Evolutionary conservation across 768 basidiomycete genomes (phyloP), one percentile per base, ranked within the genome.

Genomic region (Termitomyces sp.): DNA sequence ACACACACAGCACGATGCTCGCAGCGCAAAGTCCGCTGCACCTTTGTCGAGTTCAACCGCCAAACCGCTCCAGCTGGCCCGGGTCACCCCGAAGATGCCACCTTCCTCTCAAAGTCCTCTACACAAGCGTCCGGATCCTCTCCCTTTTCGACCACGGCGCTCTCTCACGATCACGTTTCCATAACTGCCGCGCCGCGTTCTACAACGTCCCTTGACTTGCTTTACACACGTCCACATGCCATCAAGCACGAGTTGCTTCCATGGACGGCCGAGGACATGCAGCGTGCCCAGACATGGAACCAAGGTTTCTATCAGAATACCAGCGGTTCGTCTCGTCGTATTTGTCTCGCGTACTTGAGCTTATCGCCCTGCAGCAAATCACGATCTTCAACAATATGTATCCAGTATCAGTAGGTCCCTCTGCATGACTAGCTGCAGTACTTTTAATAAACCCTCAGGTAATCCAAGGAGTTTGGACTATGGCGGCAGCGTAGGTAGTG

Each of bases 21-120:
- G 0, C 78, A 85, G 51, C 82, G 87, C 56, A 89, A 89, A 66
- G 80, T 74, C 57, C 80, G 85, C 6, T 92, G 89, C 72, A 91
- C 89, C 0, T 91, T 83, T 61, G 85, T 90, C 70, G 89, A 91
- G 64, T 90, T 88, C 64, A 86, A 88, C 65, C 83, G 88, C n/a
- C 89, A 90, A 65, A 90, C 89, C 0, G 88, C 87, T 0, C 89
- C 88, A 30, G 78, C 80, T 2, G 88, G 88, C 2, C 89, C 88
- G 6, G 88, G 88, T 6, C 89, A 90, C 26, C 18, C 36, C 0
- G 14, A 30, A 12, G 9, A n/a, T 13, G 1, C 6, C 28, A 32
- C 2, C 12, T 13, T 9, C 3, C 22, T 26, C 7, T n/a, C 52
- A 9, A 26, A 18, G 10, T 40, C 51, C 13, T 40, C 51, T 5